Evolutionary conservation across 2,329 filamentous ascomycete genomes (phyloP), one percentile per base, ranked within the genome.

Genomic region (Lasiodiplodia gonubiensis): DNA sequence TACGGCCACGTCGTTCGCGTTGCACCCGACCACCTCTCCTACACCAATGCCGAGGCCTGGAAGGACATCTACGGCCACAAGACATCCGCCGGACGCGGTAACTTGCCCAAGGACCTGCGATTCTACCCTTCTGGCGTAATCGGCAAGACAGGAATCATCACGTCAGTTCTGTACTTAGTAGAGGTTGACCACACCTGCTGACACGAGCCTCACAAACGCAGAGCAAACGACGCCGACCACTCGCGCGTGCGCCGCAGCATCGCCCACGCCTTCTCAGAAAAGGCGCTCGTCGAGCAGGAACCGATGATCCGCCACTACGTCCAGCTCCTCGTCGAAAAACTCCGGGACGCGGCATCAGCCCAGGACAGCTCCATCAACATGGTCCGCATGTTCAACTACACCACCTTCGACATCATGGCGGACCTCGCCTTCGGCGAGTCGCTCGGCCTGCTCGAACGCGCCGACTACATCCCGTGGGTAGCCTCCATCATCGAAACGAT

Each of bases 31-130:
- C 79, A 83, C 59, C 64, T 83, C 0, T 81, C 80, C 1, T 82
- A 81, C 72, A 81, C 76, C 59, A 77, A 72, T 12, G 79, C 81
- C 1, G 78, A 76, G 1, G 79, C 80, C 2, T 82, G 78, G 76
- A 68, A 49, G 30, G 52, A 53, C 14, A 65, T 65, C 7, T 65
- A 65, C 16, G 54, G 71, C 21, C 48, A 64, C 60, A 54, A 33
- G 30, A 53, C 61, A 4, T 23, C 65, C 7, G 21, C 27, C 33
- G 70, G 52, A 12, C 27, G 27, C 27, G 52, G 52, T 7, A 55
- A 55, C n/a, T 18, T 55, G 30, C 52, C 48, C 33, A 64, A 61
- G 67, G 27, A 67, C 18, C 39, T 35, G 8, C 11, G 18, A 14
- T 39, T 46, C 35, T 68, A 68, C 37, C 12, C 27, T 4, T 18